Percentiles rank a stretch among this genome's conserved stretches.
These are phyloP conservation scores for Wickerhamiella sergipiensis DNA, from an alignment of 805 yeast species.

Conservation along the genomic window DNA sequence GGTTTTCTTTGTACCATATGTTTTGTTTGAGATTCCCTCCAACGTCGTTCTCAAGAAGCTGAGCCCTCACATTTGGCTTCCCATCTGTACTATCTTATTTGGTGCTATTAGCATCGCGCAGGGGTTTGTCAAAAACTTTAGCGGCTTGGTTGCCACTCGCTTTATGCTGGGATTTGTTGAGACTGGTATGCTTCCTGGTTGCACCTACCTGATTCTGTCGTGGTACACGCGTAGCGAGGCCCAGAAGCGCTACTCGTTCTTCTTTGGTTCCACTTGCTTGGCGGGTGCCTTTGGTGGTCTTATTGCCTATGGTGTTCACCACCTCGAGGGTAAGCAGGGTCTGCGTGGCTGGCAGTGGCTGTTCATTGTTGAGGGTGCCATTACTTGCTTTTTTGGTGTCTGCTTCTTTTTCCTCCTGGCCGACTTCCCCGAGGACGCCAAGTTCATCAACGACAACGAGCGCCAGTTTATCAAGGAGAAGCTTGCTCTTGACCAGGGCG, in stretches of 20 bases:
- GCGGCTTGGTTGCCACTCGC: constrained; percentile 25
- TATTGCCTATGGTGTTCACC: constrained; percentile 28
- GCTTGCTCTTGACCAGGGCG: constrained; percentile 37
- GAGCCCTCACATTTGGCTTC: constrained; percentile 27
- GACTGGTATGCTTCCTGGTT: constrained; percentile 33
- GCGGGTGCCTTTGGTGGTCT: constrained; percentile 28
- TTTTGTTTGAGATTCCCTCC: constrained; percentile 29
- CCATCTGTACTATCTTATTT: constrained; percentile 24
- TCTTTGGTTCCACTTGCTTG: constrained; percentile 26
- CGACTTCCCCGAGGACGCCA: constrained; percentile 56
- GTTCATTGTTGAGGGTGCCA: constrained; percentile 42
- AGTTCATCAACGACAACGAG: constrained; percentile 38
- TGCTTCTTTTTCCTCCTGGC: constrained; percentile 33
- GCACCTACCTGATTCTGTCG: constrained; percentile 20
- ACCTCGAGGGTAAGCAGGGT: constrained; percentile 26
- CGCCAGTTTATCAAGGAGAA: constrained; percentile 42
- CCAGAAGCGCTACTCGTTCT: constrained; percentile 28
- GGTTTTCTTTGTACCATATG: constrained; percentile 24
- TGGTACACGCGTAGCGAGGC: constrained; percentile 29
- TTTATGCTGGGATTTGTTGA: constrained; percentile 31
- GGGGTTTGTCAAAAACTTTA: constrained; percentile 24
- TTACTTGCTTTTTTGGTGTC: constrained; percentile 27
- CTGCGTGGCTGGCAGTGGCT: constrained; percentile 41
- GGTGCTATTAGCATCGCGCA: constrained; percentile 25
- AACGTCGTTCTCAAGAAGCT: constrained; percentile 23